A percentile compares a stretch with the other conserved stretches of the same genome.
Evolutionary conservation across 176 grass and related monocot species (phyloP).

Genomic region (Themeda triandra): DNA sequence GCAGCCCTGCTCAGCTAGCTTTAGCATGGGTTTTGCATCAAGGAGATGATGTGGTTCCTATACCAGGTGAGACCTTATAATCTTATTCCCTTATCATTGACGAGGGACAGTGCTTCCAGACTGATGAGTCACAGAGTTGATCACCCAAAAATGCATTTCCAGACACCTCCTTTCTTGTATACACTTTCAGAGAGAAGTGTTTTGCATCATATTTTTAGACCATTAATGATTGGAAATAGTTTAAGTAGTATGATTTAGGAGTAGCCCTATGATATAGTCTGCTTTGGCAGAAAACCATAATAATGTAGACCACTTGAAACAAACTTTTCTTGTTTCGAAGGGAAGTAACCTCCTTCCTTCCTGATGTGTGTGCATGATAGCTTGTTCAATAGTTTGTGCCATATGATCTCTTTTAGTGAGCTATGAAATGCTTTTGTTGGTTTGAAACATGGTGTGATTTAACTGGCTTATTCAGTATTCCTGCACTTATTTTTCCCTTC

Average conservation of each 20-base stretch:
- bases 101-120: neutral
- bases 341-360: too few relatives aligned
- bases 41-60: slow-evolving; percentile 72
- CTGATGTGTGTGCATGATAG: neutral
- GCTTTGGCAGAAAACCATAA: neutral
- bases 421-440: neutral
- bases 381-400: neutral
- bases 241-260: neutral
- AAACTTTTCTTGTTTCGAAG: too few relatives aligned
- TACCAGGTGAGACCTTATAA: slow-evolving; percentile 44
- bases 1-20: slow-evolving; percentile 65
- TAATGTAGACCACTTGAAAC: too few relatives aligned
- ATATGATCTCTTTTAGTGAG: neutral
- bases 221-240: neutral
- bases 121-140: neutral
- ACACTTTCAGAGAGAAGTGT: too few relatives aligned
- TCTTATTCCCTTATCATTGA: neutral
- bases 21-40: slow-evolving; percentile 75
- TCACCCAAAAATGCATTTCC: too few relatives aligned
- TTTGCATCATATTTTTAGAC: neutral
- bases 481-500: too few relatives aligned
- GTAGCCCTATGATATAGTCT: neutral
- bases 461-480: too few relatives aligned
- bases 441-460: too few relatives aligned
- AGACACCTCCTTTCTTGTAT: too few relatives aligned